Base-by-base conservation (phyloP, 176 grass and related monocot genomes). In the Aegilops speltoides region DNA sequence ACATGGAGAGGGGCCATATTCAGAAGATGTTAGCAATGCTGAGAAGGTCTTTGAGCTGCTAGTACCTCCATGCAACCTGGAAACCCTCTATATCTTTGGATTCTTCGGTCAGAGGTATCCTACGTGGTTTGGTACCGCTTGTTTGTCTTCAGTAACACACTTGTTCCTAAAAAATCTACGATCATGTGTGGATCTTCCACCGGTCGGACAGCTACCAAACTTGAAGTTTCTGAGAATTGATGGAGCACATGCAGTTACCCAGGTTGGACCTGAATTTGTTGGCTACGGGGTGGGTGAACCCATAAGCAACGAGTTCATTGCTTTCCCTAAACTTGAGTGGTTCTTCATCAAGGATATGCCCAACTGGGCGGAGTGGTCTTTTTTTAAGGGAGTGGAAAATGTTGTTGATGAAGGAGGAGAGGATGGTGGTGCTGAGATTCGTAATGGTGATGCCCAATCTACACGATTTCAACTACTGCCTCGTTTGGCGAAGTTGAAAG, bases 341-440 rank as follows among this genome's bases (percentile, higher is more conserved):
- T 33, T 67, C 26, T 17, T 32, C 64, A 3, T 67, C 15, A 17
- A 7, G 28, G 28, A 32, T 32, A 67, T 67, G 28, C 28, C 64
- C 64, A 67, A 67, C 61, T 64, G 23, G 23, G 74, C 87, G 50
- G 75, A 84, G 22, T 91, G 89, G 81, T 33, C 70, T 12, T 87
- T 91, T 33, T n/a, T 38, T 8, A 41, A 68, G 5, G 41, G 4
- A 22, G 48, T 52, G 48, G 50, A 45, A 32, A n/a, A 13, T 41
- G 79, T 7, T 68, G 16, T 7, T 5, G 3, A 61, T 9, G 64
- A 68, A 68, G 17, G 48, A 1, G 25, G 63, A 65, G 63, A 68
- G 22, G 4, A 68, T 16, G 28, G 64, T 32, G 7, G 13, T 19
- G 26, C 0, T 15, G 25, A 26, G 12, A 65, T 28, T 26, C 2